Base-by-base conservation (phyloP, 1,284 basidiomycete species). In the Boletus hoseneyae region DNA sequence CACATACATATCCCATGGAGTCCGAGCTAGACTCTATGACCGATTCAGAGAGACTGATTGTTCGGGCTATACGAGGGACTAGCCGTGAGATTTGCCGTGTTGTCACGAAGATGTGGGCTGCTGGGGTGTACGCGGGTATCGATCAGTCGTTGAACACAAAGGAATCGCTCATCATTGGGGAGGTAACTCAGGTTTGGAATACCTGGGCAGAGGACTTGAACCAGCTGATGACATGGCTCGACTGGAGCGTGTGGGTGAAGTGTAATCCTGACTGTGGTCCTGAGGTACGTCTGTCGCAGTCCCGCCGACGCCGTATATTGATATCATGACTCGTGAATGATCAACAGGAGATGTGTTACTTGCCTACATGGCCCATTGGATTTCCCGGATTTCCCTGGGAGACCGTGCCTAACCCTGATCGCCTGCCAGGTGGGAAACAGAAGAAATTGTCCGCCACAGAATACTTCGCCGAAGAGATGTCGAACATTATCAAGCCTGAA, bases 81-180 rank as follows among this genome's bases (percentile, higher is more conserved):
- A 64, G 52, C 9, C 64, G 61, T 18, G 76, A 78, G 57, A 74
- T 76, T 18, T 80, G 77, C 55, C 67, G 75, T 0, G 64, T 73
- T 5, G 39, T 75, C 25, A 70, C 70, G 1, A 63, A 61, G 23
- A 62, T 78, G 53, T 80, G 77, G 76, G 64, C 67, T n/a, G 55
- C 65, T 45, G 69, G 70, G 44, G 63, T 73, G 37, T 59, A 57
- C 38, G 44, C 61, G 6, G 63, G 73, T 29, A 29, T 74, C 6
- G 67, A 67, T 25, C 10, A 12, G 3, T 16, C 33, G 37, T 41
- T 61, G 6, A 48, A 48, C 23, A 30, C 34, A 2, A 38, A 45
- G 19, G 47, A 33, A 9, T 42, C 21, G 18, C 37, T 3, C 3
- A 41, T 50, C 8, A 19, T 40, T 10, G 42, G 44, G 8, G 12